A percentile compares a stretch with the other conserved stretches of the same genome.
Conservation (phyloP, 257 asterid genomes). For the Lycium barbarum region DNA sequence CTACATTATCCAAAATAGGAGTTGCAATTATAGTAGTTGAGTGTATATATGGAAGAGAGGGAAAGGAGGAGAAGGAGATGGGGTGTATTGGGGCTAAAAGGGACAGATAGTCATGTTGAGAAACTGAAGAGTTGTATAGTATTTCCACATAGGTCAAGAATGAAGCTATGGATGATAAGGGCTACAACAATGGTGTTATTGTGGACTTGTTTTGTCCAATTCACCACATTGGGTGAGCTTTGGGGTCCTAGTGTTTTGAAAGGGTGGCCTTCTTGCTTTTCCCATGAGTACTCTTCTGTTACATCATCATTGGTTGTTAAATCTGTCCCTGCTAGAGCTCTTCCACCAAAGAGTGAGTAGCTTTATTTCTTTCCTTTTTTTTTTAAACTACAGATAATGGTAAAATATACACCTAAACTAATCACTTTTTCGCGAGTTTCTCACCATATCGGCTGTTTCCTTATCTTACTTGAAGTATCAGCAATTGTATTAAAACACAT, state of each 20-base stretch:
- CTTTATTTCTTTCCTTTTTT: no score
- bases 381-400: no score
- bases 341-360: slow-evolving; percentile 90
- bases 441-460: no score
- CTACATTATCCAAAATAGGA: slow-evolving; percentile 10
- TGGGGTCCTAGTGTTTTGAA: slow-evolving; percentile 60
- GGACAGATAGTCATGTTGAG: slow-evolving; percentile 70
- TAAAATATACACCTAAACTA: no score
- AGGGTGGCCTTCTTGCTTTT: slow-evolving; percentile 73
- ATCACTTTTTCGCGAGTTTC: no score
- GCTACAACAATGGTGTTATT: slow-evolving; percentile 49
- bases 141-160: slow-evolving; percentile 51
- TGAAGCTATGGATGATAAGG: slow-evolving; percentile 67
- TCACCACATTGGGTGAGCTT: slow-evolving; percentile 60
- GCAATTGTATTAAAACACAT: no score
- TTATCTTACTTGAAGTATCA: no score
- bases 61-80: slow-evolving; percentile 45
- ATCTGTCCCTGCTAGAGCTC: slow-evolving; percentile 61
- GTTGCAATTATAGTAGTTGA: neutral
- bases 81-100: slow-evolving; percentile 63
- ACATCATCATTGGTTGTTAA: slow-evolving; percentile 63
- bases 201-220: slow-evolving; percentile 65
- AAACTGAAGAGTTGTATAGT: slow-evolving; percentile 67
- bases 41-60: slow-evolving; percentile 44
- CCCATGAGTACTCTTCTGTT: slow-evolving; percentile 59